Conservation (phyloP, 2,329 filamentous ascomycete genomes). For the Metarhizium humberi region DNA sequence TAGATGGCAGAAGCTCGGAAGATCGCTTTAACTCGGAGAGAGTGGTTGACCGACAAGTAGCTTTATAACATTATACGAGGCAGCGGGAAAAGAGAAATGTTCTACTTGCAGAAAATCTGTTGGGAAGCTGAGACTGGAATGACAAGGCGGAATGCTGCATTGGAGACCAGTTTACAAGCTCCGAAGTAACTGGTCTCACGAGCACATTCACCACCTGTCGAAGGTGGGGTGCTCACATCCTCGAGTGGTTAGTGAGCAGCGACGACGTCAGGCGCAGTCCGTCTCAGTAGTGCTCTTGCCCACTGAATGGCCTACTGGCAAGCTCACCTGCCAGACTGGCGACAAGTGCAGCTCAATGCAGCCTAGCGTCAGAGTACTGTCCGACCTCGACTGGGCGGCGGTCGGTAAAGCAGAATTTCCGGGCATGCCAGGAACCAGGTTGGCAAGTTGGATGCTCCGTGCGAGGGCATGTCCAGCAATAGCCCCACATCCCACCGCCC, state of each 20-base stretch:
- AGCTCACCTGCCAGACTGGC: too few relatives aligned
- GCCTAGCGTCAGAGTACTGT: not conserved
- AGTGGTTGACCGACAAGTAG: not conserved
- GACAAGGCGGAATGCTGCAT: not conserved
- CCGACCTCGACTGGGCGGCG: constrained; percentile 1
- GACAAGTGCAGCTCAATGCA: not conserved
- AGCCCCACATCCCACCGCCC: not conserved
- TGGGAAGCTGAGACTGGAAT: not conserved
- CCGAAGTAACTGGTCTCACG: not conserved
- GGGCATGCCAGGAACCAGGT: not conserved
- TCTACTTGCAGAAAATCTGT: not conserved
- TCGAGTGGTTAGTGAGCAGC: not conserved
- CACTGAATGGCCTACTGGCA: not conserved
- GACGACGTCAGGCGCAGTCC: constrained; percentile 8
- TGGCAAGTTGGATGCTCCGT: too few relatives aligned
- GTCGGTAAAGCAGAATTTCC: constrained; percentile 14
- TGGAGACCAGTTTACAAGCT: not conserved
- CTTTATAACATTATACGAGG: not conserved
- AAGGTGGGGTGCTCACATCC: not conserved
- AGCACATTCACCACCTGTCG: not conserved
- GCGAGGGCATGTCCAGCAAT: too few relatives aligned
- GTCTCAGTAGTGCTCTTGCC: not conserved
- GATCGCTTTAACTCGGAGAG: not conserved
- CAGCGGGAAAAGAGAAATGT: not conserved
- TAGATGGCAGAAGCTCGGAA: not conserved